phyloP scores from a whole-genome alignment of 192 early-diverging fungal genomes.

The Dissophora globulifera region DNA sequence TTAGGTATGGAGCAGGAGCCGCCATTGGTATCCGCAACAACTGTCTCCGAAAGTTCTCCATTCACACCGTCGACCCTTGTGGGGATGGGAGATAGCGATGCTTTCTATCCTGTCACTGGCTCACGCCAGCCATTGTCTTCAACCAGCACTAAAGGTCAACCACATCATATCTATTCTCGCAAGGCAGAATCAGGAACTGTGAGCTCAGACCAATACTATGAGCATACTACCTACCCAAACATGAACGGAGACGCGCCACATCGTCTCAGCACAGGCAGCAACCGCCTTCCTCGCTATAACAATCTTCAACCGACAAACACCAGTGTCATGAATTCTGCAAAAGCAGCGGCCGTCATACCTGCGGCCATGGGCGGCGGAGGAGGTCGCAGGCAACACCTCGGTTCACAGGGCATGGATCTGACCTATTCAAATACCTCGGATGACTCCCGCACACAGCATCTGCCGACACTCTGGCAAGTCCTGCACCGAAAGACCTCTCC shows the following conservation, averaged over 20 bases:
- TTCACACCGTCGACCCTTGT: constrained; percentile 40
- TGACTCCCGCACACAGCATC: constrained; percentile 9
- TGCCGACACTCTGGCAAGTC: constrained; percentile 79
- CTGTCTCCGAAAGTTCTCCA: constrained; percentile 3
- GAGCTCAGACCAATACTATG: too few species aligned
- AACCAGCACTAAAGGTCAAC: too few species aligned
- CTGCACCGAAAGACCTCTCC: constrained; percentile 71
- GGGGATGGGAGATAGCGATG: background rate
- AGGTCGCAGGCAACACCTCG: constrained; percentile 6
- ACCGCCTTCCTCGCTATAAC: too few species aligned
- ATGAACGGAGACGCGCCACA: too few species aligned
- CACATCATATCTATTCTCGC: too few species aligned
- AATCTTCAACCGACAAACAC: too few species aligned
- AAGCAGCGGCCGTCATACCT: background rate
- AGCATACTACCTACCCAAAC: too few species aligned
- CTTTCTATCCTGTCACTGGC: background rate
- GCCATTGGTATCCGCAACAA: background rate
- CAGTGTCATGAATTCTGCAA: background rate
- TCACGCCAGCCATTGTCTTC: background rate
- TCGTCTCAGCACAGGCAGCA: too few species aligned
- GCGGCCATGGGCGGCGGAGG: too few species aligned
- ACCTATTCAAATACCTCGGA: constrained; percentile 12
- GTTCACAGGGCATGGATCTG: constrained; percentile 19
- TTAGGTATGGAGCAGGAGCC: too few species aligned
- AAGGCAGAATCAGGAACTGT: too few species aligned